Percentiles rank a stretch among this genome's conserved stretches.
Evolutionary conservation across 2,329 filamentous ascomycete species (phyloP).

Genomic region (Aureobasidium sp.): DNA sequence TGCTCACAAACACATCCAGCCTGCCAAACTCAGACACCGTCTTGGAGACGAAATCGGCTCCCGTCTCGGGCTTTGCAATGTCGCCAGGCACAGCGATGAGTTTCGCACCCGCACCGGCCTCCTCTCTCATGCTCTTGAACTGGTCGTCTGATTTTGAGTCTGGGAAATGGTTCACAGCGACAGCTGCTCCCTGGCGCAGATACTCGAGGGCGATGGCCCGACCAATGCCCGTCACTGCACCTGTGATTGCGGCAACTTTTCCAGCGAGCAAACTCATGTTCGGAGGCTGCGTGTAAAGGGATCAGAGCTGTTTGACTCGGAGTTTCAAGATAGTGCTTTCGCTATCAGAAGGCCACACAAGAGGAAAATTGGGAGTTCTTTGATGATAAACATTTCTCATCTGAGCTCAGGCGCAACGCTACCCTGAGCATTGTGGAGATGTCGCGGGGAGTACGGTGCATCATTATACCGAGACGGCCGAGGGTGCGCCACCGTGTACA

Average conservation of each 20-base stretch:
- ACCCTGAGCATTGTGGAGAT: background rate
- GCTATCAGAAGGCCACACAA: background rate
- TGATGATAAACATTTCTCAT: slow-evolving; percentile 4
- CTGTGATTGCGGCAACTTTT: slow-evolving; percentile 28
- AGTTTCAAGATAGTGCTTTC: background rate
- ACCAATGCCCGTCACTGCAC: slow-evolving; percentile 51
- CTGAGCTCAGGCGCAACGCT: background rate
- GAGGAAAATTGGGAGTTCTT: background rate
- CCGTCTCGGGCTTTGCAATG: slow-evolving; percentile 67
- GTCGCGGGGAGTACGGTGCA: background rate
- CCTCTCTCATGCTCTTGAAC: slow-evolving; percentile 42
- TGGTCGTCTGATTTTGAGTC: slow-evolving; percentile 42
- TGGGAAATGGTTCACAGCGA: slow-evolving; percentile 74
- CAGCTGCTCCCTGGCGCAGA: slow-evolving; percentile 67
- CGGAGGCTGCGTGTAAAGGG: background rate
- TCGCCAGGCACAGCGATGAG: slow-evolving; percentile 69
- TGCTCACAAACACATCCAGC: slow-evolving; percentile 68
- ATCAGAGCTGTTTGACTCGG: background rate
- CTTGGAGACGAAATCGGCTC: slow-evolving; percentile 57
- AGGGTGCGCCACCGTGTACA: no score
- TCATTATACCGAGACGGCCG: slow-evolving; percentile 4
- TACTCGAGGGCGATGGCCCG: slow-evolving; percentile 77
- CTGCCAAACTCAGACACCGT: slow-evolving; percentile 55
- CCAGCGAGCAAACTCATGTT: slow-evolving; percentile 20
- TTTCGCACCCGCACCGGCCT: slow-evolving; percentile 31